Percentiles rank a stretch among this genome's conserved stretches.
Evolutionary conservation across 169 alveolate species (phyloP).

Genomic region (Cryptosporidium andersoni): DNA sequence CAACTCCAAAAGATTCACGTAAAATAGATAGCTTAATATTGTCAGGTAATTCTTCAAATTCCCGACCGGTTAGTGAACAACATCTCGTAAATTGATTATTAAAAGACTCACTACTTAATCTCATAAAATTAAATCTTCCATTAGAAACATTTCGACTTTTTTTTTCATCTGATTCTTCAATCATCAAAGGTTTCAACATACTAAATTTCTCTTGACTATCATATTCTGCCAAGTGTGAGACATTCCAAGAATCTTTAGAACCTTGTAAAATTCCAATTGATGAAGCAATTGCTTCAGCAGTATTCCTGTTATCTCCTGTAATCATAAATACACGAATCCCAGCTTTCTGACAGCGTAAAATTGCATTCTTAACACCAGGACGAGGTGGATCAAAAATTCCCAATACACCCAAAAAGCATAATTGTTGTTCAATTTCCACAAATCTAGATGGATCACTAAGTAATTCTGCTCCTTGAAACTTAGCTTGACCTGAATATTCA

Average conservation of each 20-base stretch:
- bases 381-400: constrained; percentile 99
- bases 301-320: constrained; percentile 97
- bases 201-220: constrained; percentile 5
- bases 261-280: constrained; percentile 89
- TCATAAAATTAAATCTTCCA: constrained; percentile 2
- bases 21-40: constrained; percentile 80
- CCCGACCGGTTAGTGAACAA: constrained; percentile 92
- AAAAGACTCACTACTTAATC: constrained; percentile 46
- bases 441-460: constrained; percentile 74
- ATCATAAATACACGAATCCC: constrained; percentile 99
- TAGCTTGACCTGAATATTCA: constrained; percentile 72
- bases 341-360: constrained; percentile 92
- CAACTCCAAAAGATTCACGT: constrained; percentile 88
- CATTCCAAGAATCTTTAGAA: constrained; percentile 49
- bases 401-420: constrained; percentile 92
- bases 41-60: constrained; percentile 89
- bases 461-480: constrained; percentile 70
- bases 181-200: constrained; percentile 18
- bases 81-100: constrained; percentile 43
- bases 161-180: constrained; percentile 1
- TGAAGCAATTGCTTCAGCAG: constrained; percentile 98
- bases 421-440: constrained; percentile 87
- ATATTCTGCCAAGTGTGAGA: constrained; percentile 26
- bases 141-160: neutral
- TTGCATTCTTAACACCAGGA: constrained; percentile 92